Evolutionary conservation across 768 basidiomycete genomes (phyloP).

Genomic region (Boletus vinaceobasis): DNA sequence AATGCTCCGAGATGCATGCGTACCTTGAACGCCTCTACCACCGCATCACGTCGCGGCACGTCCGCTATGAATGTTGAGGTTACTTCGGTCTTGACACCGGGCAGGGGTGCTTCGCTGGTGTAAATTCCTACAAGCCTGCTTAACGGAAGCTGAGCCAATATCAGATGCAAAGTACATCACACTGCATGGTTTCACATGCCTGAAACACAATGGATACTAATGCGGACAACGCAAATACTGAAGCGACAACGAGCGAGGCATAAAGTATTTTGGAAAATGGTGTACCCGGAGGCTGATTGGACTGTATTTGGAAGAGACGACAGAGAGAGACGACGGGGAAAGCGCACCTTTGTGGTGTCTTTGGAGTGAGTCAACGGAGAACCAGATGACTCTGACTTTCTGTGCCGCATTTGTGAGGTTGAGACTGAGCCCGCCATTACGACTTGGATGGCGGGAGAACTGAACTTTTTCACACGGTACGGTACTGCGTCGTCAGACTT

Average conservation of each 20-base stretch:
- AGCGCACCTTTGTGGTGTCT: constrained; percentile 6
- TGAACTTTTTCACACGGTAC: too few species aligned
- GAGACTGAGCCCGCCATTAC: not conserved
- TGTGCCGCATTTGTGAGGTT: constrained; percentile 25
- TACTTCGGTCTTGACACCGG: constrained; percentile 19
- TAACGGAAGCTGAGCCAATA: constrained; percentile 15
- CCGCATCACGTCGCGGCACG: constrained; percentile 57
- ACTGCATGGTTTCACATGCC: constrained; percentile 8
- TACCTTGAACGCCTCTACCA: constrained; percentile 80
- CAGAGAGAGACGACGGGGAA: not conserved
- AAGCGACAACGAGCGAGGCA: constrained; percentile 3
- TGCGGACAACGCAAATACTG: constrained; percentile 3
- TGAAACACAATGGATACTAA: constrained; percentile 5
- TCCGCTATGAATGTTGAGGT: constrained; percentile 48
- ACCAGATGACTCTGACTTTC: constrained; percentile 9
- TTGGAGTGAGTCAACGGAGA: not conserved
- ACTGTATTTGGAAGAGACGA: not conserved
- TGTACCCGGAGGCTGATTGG: constrained; percentile 1
- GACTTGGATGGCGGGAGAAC: not conserved
- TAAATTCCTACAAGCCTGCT: constrained; percentile 2
- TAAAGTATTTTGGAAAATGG: constrained; percentile 8
- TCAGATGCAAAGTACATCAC: not conserved
- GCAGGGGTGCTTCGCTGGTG: constrained; percentile 3
- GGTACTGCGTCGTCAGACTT: not conserved
- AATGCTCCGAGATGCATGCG: constrained; percentile 16